A percentile compares a stretch with the other conserved stretches of the same genome.
These are phyloP conservation scores for Nevesoporus exiguus DNA, from an alignment of 768 basidiomycete genomes.

Conservation along the genomic window DNA sequence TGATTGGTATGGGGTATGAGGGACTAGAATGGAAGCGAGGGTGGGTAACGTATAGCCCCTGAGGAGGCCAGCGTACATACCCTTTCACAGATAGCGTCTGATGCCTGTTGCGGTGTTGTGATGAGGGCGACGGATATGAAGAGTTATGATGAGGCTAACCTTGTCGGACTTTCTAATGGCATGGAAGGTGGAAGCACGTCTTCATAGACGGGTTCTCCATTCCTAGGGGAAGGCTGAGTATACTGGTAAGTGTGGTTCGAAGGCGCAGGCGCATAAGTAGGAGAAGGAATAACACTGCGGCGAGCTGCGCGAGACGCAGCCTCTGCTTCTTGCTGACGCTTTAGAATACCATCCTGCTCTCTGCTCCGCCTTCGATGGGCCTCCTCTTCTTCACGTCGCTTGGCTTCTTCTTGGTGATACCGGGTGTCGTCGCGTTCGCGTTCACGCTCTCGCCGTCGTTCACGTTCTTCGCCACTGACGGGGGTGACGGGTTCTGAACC, in stretches of 20 bases:
- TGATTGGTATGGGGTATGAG: conserved; percentile 55
- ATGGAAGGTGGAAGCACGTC: conserved; percentile 38
- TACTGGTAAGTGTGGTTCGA: conserved; percentile 36
- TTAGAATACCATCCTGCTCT: conserved; percentile 55
- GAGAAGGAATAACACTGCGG: conserved; percentile 31
- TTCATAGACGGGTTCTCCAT: conserved; percentile 29
- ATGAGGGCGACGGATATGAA: conserved; percentile 33
- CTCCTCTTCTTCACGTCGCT: conserved; percentile 47
- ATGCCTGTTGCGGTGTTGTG: conserved; percentile 25
- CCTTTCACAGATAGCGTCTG: conserved; percentile 31
- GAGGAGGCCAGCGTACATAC: conserved; percentile 28
- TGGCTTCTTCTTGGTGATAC: conserved; percentile 43
- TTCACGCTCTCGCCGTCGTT: conserved; percentile 23
- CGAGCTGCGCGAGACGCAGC: conserved; percentile 45
- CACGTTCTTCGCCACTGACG: conserved; percentile 25
- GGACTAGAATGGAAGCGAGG: conserved; percentile 24
- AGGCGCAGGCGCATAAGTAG: conserved; percentile 27
- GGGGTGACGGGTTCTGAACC: conserved; percentile 28
- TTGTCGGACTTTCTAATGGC: conserved; percentile 65
- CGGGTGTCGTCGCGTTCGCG: conserved; percentile 31
- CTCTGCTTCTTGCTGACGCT: conserved; percentile 60
- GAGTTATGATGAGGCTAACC: conserved; percentile 45
- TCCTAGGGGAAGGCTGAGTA: conserved; percentile 28
- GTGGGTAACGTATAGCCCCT: conserved; percentile 8
- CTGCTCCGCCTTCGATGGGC: conserved; percentile 41